Conservation (phyloP, 208 protist species). For the Acanthamoeba divionensis region DNA sequence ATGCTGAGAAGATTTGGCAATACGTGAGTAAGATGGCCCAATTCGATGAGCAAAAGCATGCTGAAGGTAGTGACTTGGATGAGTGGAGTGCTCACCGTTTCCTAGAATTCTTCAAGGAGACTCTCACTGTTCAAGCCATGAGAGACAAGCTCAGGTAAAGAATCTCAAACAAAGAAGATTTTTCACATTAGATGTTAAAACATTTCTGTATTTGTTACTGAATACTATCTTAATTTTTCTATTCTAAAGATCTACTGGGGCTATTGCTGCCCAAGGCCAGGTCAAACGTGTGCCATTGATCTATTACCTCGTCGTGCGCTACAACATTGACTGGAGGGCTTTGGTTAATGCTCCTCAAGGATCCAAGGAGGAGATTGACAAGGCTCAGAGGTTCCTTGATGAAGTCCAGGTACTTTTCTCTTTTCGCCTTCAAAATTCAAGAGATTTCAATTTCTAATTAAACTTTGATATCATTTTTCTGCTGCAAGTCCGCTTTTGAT, state of each 20-base stretch:
- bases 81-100: conserved; percentile 59
- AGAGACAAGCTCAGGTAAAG: conserved; percentile 31
- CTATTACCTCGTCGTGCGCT: conserved; percentile 29
- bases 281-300: conserved; percentile 33
- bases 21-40: conserved; percentile 11
- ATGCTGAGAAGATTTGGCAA: conserved; percentile 55
- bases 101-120: conserved; percentile 57
- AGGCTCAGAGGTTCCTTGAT: conserved; percentile 14
- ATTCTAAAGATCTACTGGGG: too few relatives aligned
- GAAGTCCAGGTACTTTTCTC: neutral
- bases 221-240: too few relatives aligned
- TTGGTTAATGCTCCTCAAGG: conserved; percentile 57
- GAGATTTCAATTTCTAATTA: neutral
- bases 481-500: neutral
- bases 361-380: neutral
- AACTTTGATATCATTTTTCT: neutral
- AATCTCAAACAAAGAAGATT: neutral
- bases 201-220: neutral
- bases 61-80: conserved; percentile 35
- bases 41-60: conserved; percentile 44
- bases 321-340: neutral
- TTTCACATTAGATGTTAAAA: neutral
- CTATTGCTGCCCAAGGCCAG: neutral
- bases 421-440: neutral
- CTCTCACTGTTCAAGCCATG: conserved; percentile 54